Conservation (phyloP, 768 basidiomycete species). For the Lanmaoa rubissima region DNA sequence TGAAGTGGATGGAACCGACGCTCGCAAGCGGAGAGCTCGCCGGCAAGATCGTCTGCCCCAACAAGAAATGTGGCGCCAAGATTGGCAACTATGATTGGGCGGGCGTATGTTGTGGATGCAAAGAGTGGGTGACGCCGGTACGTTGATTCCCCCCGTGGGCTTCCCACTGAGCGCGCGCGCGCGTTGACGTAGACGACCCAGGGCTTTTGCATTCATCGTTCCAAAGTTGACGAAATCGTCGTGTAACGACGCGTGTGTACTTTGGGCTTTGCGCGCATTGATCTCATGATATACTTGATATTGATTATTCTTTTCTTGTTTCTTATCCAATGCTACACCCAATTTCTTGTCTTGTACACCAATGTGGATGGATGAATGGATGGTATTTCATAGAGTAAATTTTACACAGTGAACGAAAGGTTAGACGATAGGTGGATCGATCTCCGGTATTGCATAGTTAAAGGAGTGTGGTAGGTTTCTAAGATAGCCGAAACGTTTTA, state of each 20-base stretch:
- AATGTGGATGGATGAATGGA: slow-evolving; percentile 5
- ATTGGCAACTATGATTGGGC: slow-evolving; percentile 98
- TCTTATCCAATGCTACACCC: neutral
- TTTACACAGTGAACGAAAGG: slow-evolving; percentile 22
- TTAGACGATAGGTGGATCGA: slow-evolving; percentile 22
- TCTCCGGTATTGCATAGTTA: slow-evolving; percentile 11
- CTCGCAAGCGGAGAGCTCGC: slow-evolving; percentile 71
- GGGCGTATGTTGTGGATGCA: slow-evolving; percentile 87
- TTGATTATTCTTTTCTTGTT: neutral
- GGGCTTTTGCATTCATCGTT: slow-evolving; percentile 66
- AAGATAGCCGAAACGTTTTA: slow-evolving; percentile 3
- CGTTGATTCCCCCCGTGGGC: neutral
- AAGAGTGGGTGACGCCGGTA: slow-evolving; percentile 90
- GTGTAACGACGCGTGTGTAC: slow-evolving; percentile 8
- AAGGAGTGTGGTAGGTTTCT: slow-evolving; percentile 17
- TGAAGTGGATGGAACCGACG: slow-evolving; percentile 95
- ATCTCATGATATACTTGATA: neutral
- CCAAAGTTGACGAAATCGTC: slow-evolving; percentile 64
- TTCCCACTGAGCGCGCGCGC: neutral
- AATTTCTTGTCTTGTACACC: neutral
- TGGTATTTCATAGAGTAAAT: slow-evolving; percentile 18
- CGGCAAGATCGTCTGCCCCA: slow-evolving; percentile 92
- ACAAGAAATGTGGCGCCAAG: slow-evolving; percentile 86
- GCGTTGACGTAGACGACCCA: neutral
- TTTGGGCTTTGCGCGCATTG: neutral